Evolutionary conservation across 2,329 filamentous ascomycete genomes (phyloP), one percentile per base, ranked within the genome.

Genomic region (Botryotinia convoluta): DNA sequence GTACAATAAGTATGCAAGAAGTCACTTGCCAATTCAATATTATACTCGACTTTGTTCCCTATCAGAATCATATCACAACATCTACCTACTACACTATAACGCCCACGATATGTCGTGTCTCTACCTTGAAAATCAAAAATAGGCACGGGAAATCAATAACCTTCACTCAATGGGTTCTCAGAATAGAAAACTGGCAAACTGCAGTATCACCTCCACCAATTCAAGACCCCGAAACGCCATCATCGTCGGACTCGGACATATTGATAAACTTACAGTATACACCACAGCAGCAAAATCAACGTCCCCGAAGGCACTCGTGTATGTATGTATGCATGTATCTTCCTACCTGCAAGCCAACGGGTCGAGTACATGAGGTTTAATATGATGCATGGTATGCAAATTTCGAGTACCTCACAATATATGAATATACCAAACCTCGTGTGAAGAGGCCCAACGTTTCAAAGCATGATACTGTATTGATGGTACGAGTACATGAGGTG

Each of bases 171-270:
- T 54, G 35, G 48, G 9, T 60, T 62, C 63, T 60, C 39, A 37
- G 14, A 69, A 69, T 69, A 68, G 48, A 60, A 71, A 71, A n/a
- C 20, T 57, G 26, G 64, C 39, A 39, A 70, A 32, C 57, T 63
- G 69, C 16, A 42, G 69, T 54, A 51, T 12, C 39, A 69, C 71
- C 22, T 59, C 44, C 48, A 32, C 65, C 37, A 68, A 44, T 32
- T 57, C 32, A 69, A 69, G 54, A 60, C 63, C 63, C 63, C 71
- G 54, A 72, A 69, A 69, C 63, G 63, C 71, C 71, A 72, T 72
- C 39, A 60, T 68, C n/a, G 65, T 57, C 65, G 35, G 48, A 57
- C 65, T 57, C 65, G 64, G 48, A 68, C 65, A 20, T 48, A 48
- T 35, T 64, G 42, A 39, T 68, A 39, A 54, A 54, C 35, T 18